These are phyloP conservation scores for Fusarium buharicum DNA, from an alignment of 2,329 filamentous ascomycete species.

Conservation along the genomic window DNA sequence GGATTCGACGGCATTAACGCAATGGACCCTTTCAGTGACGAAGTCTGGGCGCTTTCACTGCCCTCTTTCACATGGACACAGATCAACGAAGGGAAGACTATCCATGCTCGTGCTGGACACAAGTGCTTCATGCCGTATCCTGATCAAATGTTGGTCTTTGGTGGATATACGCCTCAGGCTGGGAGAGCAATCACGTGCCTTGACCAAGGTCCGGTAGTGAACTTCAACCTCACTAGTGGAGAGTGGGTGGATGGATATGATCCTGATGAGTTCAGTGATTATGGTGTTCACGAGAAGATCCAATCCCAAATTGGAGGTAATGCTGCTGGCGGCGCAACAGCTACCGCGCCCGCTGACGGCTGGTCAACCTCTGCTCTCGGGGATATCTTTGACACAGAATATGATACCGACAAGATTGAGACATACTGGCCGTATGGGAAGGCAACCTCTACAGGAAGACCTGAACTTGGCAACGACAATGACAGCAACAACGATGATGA, in stretches of 20 bases:
- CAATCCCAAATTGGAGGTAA: slow-evolving; percentile 74
- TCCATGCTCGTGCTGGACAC: slow-evolving; percentile 75
- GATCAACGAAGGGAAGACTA: slow-evolving; percentile 57
- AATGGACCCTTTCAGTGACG: slow-evolving; percentile 61
- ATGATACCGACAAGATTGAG: slow-evolving; percentile 66
- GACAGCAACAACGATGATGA: slow-evolving; percentile 38
- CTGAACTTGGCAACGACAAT: slow-evolving; percentile 21
- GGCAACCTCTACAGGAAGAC: slow-evolving; percentile 37
- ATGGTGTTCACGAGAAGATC: slow-evolving; percentile 74
- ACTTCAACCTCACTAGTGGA: slow-evolving; percentile 78
- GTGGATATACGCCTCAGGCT: slow-evolving; percentile 65
- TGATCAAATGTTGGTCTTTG: slow-evolving; percentile 81
- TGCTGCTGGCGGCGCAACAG: slow-evolving; percentile 73
- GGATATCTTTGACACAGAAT: slow-evolving; percentile 64
- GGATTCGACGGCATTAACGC: slow-evolving; percentile 70
- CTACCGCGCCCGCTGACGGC: slow-evolving; percentile 69
- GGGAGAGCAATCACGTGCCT: slow-evolving; percentile 57
- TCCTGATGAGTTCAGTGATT: slow-evolving; percentile 70
- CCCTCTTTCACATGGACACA: slow-evolving; percentile 83
- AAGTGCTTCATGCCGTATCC: slow-evolving; percentile 80
- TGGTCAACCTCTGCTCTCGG: slow-evolving; percentile 63
- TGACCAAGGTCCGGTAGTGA: slow-evolving; percentile 62
- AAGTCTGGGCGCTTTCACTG: slow-evolving; percentile 83
- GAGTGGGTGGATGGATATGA: slow-evolving; percentile 78
- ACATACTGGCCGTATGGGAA: slow-evolving; percentile 70